These are phyloP conservation scores for Trichoderma sp. DNA, from an alignment of 2,329 filamentous ascomycete genomes.

Conservation along the genomic window DNA sequence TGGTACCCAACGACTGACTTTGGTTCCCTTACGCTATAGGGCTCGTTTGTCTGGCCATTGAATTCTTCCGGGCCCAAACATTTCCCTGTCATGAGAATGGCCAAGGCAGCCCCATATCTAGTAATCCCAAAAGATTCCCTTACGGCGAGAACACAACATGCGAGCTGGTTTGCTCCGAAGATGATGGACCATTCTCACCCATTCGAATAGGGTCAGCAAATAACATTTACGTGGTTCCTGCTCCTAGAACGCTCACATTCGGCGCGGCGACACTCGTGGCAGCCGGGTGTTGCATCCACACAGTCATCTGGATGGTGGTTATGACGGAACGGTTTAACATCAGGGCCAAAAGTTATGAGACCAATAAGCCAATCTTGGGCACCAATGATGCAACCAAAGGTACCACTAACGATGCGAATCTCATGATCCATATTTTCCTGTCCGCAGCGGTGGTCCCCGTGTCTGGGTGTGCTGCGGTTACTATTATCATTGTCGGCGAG, in stretches of 20 bases:
- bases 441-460: slow-evolving; percentile 59
- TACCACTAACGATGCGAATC: slow-evolving; percentile 57
- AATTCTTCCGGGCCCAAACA: slow-evolving; percentile 60
- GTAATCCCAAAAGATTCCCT: slow-evolving; percentile 42
- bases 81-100: slow-evolving; percentile 45
- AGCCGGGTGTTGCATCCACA: slow-evolving; percentile 65
- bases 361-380: slow-evolving; percentile 48
- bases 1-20: not conserved
- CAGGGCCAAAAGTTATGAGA: slow-evolving; percentile 29
- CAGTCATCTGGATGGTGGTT: slow-evolving; percentile 60
- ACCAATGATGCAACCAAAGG: slow-evolving; percentile 56
- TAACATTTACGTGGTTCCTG: slow-evolving; percentile 64
- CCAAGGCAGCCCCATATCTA: slow-evolving; percentile 38
- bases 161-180: slow-evolving; percentile 47
- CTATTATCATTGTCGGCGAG: slow-evolving; percentile 63
- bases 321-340: slow-evolving; percentile 61
- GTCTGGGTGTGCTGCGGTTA: slow-evolving; percentile 58
- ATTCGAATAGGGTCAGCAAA: slow-evolving; percentile 57
- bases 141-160: slow-evolving; percentile 47
- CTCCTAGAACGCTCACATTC: slow-evolving; percentile 57
- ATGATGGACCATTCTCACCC: slow-evolving; percentile 53
- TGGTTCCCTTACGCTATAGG: slow-evolving; percentile 38
- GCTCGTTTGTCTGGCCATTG: slow-evolving; percentile 61
- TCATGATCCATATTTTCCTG: slow-evolving; percentile 54
- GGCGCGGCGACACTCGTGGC: slow-evolving; percentile 61